Base-by-base conservation (phyloP, 768 basidiomycete genomes). In the Lactifluus echinatus region DNA sequence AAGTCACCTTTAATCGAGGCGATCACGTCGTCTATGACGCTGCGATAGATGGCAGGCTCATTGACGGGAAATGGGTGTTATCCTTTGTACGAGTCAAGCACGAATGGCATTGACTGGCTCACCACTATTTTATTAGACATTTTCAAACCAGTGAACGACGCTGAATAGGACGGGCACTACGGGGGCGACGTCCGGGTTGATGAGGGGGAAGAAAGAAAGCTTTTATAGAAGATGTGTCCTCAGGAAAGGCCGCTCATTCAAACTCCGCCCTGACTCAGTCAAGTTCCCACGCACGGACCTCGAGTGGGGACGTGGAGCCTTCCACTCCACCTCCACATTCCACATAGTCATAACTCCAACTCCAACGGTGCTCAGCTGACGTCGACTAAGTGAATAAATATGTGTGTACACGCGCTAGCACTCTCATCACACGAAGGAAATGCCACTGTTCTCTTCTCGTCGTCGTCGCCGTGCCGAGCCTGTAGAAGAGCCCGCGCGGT, bases 51-150 rank as follows among this genome's bases (percentile, higher is more conserved):
- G 64, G 72, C 67, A 69, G 93, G 93, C 93, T 94, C 84, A 81
- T 79, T 71, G 56, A 63, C 62, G 48, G 73, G 68, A 73, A 72
- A 67, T 70, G 73, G 71, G 75, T 66, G 82, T 79, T 74, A 76
- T 75, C 73, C 65, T 68, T 62, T 70, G 73, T 69, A 76, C 78
- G 81, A 81, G 78, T 76, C 73, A 59, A 70, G 70, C 74, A 72
- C 73, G 72, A 73, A 73, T 73, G 77, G 73, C 75, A 72, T 80
- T 79, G 83, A 81, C 79, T 75, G 83, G 86, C 89, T 89, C 81
- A 93, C 92, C 84, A 95, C 93, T 78, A 93, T 91, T 79, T 94
- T 94, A 86, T 95, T 95, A 60, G 92, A 93, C 93, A 94, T 95
- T 67, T 69, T 64, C 68, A 65, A 68, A 60, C 64, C 66, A 61